Base-by-base conservation (phyloP, 2,329 filamentous ascomycete genomes). In the Colletotrichum sp. region DNA sequence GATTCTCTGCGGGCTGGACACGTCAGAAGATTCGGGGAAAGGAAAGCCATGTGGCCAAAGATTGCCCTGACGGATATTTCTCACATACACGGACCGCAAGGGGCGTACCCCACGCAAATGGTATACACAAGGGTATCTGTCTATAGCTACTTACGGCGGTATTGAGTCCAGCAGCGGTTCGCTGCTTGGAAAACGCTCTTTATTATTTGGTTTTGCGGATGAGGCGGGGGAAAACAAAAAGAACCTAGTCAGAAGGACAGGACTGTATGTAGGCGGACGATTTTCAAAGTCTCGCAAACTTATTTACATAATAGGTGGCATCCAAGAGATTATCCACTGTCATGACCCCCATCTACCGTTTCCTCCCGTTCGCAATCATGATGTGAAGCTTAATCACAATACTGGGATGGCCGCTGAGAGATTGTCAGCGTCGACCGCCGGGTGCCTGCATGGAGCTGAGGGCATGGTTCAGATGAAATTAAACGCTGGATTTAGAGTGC, bases 1-100 rank as follows among this genome's bases (percentile, higher is more conserved):
- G 74, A 73, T 70, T 70, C 70, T 75, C 74, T 76, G 71, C 71
- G 74, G 64, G 74, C 74, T 73, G 74, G 74, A 74, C 71, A 76
- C 74, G 70, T 76, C 59, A 76, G 74, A 76, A n/a, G 74, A 76
- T 65, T 76, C 48, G 65, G 39, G 61, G 30, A 60, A 64, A n/a
- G 43, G 57, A 76, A 65, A 61, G 63, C 73, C 64, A 70, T 72
- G 64, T 74, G 74, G 74, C 59, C 74, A 52, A 32, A 28, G 59
- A 57, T 60, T 66, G 66, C 65, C 65, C 74, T 66, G 30, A 69
- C n/a, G 65, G 59, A 76, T 66, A 76, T 76, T 66, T 76, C 65
- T 76, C 65, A 76, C 60, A 76, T 74, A 74, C 66, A 60, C 64
- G 48, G 36, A 30, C 34, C 21, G 43, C 39, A 52, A 52, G 55